These are phyloP conservation scores for Pseudocohnilembus persalinus DNA, from an alignment of 169 alveolate genomes.

Conservation along the genomic window DNA sequence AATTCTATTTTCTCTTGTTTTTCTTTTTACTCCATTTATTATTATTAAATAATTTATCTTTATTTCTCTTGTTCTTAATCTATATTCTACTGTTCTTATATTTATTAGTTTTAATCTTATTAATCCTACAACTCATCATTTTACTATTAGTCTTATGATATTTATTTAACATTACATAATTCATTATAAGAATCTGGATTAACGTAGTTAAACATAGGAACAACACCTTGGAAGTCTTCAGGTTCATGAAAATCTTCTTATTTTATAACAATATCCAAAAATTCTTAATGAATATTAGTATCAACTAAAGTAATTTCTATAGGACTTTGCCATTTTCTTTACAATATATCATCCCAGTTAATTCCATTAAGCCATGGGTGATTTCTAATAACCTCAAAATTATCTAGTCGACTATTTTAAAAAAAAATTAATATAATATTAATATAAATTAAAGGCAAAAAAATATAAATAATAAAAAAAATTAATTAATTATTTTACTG, in stretches of 20 bases:
- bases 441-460: too few species aligned
- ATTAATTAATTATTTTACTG: neutral
- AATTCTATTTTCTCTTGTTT: too few species aligned
- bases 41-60: neutral
- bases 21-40: too few species aligned
- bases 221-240: neutral
- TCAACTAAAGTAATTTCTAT: neutral
- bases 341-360: neutral
- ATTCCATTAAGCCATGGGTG: neutral
- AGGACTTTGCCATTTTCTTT: neutral
- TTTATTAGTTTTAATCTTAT: neutral
- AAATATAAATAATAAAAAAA: too few species aligned
- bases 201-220: neutral
- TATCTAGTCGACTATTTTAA: neutral
- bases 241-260: neutral
- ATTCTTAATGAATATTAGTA: slow-evolving; percentile 4
- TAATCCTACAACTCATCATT: neutral
- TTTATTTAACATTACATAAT: too few species aligned
- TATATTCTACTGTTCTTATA: neutral
- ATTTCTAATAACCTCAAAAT: neutral
- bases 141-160: too few species aligned
- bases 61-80: too few species aligned
- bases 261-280: neutral
- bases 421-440: too few species aligned
- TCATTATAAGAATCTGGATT: neutral